Evolutionary conservation across 2,329 filamentous ascomycete genomes (phyloP).

Genomic region (Alternaria sp.): DNA sequence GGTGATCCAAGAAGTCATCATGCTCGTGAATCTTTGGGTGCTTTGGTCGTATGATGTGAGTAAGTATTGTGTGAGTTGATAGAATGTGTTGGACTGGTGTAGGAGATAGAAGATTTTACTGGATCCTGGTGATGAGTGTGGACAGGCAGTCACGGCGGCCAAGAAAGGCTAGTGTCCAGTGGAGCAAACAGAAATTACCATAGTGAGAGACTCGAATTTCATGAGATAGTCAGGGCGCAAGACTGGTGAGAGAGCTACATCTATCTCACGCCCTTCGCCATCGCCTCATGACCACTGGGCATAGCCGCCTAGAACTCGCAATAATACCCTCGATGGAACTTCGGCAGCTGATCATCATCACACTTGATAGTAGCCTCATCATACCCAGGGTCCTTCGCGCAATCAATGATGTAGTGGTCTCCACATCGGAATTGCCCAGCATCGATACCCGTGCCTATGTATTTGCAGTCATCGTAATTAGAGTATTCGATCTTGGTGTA

Average conservation of each 20-base stretch:
- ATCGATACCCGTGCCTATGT: background rate
- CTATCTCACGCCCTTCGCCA: background rate
- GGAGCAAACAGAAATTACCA: background rate
- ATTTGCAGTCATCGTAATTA: background rate
- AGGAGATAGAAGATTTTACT: background rate
- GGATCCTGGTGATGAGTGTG: background rate
- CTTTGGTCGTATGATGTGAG: background rate
- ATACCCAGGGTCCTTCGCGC: background rate
- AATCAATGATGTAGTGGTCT: background rate
- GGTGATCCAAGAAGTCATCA: background rate
- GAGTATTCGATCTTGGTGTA: background rate
- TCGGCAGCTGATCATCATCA: background rate
- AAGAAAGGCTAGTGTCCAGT: background rate
- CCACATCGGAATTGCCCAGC: slow-evolving; percentile 2
- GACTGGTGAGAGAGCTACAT: background rate
- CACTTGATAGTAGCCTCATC: background rate
- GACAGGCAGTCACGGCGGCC: background rate
- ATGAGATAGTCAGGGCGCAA: background rate
- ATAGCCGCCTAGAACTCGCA: background rate
- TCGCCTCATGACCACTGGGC: background rate
- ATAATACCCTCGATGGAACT: background rate
- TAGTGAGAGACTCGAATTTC: background rate
- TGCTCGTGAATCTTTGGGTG: too few species aligned
- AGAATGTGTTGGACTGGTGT: background rate
- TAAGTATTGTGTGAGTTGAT: background rate